Conservation (phyloP, 208 protist species). For the Giardia duodenalis region DNA sequence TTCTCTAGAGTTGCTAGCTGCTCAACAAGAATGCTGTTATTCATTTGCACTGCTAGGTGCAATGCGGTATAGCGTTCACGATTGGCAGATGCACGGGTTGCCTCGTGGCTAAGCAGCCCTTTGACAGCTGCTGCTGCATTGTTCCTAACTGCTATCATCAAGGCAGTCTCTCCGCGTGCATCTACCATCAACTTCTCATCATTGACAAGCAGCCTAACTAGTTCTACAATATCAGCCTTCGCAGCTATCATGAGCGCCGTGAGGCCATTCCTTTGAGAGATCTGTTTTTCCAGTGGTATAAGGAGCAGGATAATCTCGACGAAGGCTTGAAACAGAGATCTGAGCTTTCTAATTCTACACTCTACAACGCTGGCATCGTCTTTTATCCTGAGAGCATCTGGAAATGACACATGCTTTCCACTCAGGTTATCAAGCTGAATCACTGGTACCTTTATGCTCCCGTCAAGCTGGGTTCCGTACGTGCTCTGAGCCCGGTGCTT, state of each 20-base stretch:
- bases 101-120: neutral
- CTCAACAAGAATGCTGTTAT: no score
- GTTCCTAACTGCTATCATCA: neutral
- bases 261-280: neutral
- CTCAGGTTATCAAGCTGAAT: no score
- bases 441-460: no score
- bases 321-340: no score
- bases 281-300: neutral
- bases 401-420: no score
- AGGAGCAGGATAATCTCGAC: neutral
- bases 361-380: no score
- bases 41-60: neutral
- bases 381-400: no score
- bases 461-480: no score
- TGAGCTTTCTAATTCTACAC: no score
- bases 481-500: no score
- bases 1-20: no score
- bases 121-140: neutral
- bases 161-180: neutral
- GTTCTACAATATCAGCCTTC: neutral
- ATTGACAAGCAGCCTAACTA: neutral
- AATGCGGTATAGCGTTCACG: neutral
- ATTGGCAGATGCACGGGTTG: neutral
- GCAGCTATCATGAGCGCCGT: neutral
- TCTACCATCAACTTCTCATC: neutral